Percentiles rank a stretch among this genome's conserved stretches.
Evolutionary conservation across 164 flowering plant genomes (phyloP).

Genomic region (Magnolia changhungtana): DNA sequence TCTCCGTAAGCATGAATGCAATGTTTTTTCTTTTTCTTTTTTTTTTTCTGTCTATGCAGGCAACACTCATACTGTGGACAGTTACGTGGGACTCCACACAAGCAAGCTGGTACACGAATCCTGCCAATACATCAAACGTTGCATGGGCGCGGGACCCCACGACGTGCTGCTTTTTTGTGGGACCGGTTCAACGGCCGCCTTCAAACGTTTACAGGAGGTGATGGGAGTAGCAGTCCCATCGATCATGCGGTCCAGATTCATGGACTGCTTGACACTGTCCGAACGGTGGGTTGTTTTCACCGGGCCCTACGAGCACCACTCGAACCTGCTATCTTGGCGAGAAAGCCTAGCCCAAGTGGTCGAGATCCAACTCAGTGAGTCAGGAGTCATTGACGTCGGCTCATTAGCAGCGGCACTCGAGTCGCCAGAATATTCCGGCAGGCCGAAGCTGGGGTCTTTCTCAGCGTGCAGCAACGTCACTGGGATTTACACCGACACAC

Average conservation of each 20-base stretch:
- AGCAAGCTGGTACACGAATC: slow-evolving; percentile 6
- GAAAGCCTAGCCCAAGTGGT: slow-evolving; percentile 21
- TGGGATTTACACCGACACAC: slow-evolving; percentile 14
- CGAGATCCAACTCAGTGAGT: slow-evolving; percentile 11
- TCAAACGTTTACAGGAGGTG: slow-evolving; percentile 16
- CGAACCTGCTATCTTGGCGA: slow-evolving; percentile 23
- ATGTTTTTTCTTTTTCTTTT: not conserved
- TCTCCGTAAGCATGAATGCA: too few relatives aligned
- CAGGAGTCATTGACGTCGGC: slow-evolving; percentile 8
- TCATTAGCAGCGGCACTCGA: slow-evolving; percentile 9
- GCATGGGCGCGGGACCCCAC: slow-evolving; percentile 8
- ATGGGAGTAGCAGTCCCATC: slow-evolving; percentile 16
- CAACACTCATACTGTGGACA: slow-evolving; percentile 15
- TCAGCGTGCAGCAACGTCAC: slow-evolving; percentile 22
- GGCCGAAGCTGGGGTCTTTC: slow-evolving; percentile 22
- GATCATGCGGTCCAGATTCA: slow-evolving; percentile 4
- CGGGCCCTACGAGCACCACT: slow-evolving; percentile 21
- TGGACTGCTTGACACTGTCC: slow-evolving; percentile 5
- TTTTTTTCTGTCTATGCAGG: not conserved
- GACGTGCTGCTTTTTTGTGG: slow-evolving; percentile 15
- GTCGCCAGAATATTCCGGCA: not conserved
- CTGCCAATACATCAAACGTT: slow-evolving; percentile 1
- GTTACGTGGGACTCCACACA: slow-evolving; percentile 13
- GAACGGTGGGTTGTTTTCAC: slow-evolving; percentile 17
- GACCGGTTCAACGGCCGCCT: slow-evolving; percentile 5